Evolutionary conservation across 495 filamentous ascomycete species (phyloP).

Genomic region (Hypomontagnella monticulosa): DNA sequence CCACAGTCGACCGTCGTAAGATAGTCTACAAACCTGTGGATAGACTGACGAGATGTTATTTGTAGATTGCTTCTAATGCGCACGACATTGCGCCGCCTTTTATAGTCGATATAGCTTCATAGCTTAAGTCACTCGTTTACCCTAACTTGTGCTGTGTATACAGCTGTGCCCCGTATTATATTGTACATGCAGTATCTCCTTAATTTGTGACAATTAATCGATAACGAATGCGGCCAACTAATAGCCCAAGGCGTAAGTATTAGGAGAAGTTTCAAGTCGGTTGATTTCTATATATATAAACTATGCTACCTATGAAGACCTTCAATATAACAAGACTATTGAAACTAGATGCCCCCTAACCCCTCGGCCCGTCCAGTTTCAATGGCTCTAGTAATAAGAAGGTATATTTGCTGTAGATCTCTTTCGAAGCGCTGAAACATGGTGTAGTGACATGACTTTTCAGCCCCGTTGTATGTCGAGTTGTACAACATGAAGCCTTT

Average conservation of each 20-base stretch:
- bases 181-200: background rate
- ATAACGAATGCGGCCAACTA: background rate
- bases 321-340: too few species aligned
- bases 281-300: too few species aligned
- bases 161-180: background rate
- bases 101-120: slow-evolving; percentile 19
- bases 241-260: too few species aligned
- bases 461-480: slow-evolving; percentile 6
- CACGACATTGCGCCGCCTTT: slow-evolving; percentile 13
- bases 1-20: slow-evolving; percentile 9
- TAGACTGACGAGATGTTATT: slow-evolving; percentile 26
- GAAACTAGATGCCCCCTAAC: too few species aligned
- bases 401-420: too few species aligned
- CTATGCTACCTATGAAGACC: too few species aligned
- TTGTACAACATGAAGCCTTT: slow-evolving; percentile 27
- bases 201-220: background rate
- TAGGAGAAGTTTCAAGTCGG: too few species aligned
- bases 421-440: too few species aligned
- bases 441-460: background rate
- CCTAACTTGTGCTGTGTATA: background rate
- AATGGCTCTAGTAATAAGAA: too few species aligned
- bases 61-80: slow-evolving; percentile 31
- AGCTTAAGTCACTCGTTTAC: slow-evolving; percentile 38
- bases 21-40: slow-evolving; percentile 22
- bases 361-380: too few species aligned